Base-by-base conservation (phyloP, 495 filamentous ascomycete species). In the Annulohypoxylon nitens region DNA sequence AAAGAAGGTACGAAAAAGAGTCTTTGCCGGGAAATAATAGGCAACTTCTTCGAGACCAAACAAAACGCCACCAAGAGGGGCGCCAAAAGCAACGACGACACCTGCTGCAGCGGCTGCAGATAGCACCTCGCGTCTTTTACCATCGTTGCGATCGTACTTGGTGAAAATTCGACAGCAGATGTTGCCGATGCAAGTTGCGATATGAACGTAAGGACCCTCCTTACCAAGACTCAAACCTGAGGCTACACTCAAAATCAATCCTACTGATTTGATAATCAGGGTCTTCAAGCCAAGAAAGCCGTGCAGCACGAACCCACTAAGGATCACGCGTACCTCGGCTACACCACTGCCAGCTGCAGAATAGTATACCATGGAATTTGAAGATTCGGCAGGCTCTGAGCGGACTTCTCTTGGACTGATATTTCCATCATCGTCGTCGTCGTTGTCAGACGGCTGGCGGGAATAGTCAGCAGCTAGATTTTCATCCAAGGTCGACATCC, bases 11-110 rank as follows among this genome's bases (percentile, higher is more conserved):
- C 96, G 87, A 83, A 99, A 99, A 3, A 99, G 88, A 2, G 95
- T 98, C 82, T 99, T 98, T n/a, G 96, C 93, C 3, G 95, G 96
- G 80, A 98, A 98, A 78, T 97, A 99, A 80, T 99, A 99, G 79
- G 91, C 88, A 26, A 97, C 93, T 86, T 98, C 95, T 81, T 98
- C 95, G 25, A 98, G 82, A 62, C 94, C 93, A 79, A 98, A 98
- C 7, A 98, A 86, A 12, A 98, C 95, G 41, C 95, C 95, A 9
- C 93, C 93, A 58, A 98, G 91, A 10, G 95, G 95, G 1, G 95
- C 94, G 26, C 95, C 95, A 79, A 98, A 98, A 20, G 95, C 95
- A 16, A 98, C 95, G 14, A 94, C 93, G 33, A 98, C 95, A 71
- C 95, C 95, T 58, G 93, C 93, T 4, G 95, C 95, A 4, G 95